Evolutionary conservation across 169 alveolate genomes (phyloP), one percentile per base, ranked within the genome.

Genomic region (Theileria luwenshuni): DNA sequence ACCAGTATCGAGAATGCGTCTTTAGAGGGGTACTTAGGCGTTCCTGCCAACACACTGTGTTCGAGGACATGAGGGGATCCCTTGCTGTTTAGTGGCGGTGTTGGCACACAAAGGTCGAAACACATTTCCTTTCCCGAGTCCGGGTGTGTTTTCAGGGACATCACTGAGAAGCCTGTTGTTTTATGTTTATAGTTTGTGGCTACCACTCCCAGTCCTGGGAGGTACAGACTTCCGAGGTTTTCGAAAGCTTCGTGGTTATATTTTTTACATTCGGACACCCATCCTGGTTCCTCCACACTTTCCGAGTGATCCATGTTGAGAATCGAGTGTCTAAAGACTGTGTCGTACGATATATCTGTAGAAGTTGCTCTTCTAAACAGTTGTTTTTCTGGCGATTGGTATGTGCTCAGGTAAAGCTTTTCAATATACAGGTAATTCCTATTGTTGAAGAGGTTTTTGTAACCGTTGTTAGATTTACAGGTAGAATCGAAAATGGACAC

Each of bases 21-120:
- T 84, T 92, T 92, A 32, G 84, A 54, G 2, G 93, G 95, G 51
- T 83, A 94, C 49, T 86, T 84, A 32, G 79, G 63, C 47, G 95
- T 86, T 23, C 97, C 97, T 25, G 91, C 83, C 74, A 94, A 74
- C 68, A 94, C 96, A 3, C 94, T 59, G 74, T 94, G 97, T 76
- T 94, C 97, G 63, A 94, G 73, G 12, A 94, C 92, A 60, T 91
- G 96, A 1, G 96, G 94, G 56, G 85, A 79, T 21, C 94, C 94
- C 19, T 83, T 61, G 62, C 81, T 90, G 35, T 74, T 56, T 7
- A 67, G 60, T 8, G 89, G 89, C 23, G 83, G 84, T 12, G 89
- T 73, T 1, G 89, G 89, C n/a, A 81, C 52, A 19, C 69, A 47
- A 1, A 81, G 49, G 56, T 81, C 89, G 41, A 81, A 81, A 33